Conservation (phyloP, 2,329 filamentous ascomycete genomes). For the Aspergillus melleus region DNA sequence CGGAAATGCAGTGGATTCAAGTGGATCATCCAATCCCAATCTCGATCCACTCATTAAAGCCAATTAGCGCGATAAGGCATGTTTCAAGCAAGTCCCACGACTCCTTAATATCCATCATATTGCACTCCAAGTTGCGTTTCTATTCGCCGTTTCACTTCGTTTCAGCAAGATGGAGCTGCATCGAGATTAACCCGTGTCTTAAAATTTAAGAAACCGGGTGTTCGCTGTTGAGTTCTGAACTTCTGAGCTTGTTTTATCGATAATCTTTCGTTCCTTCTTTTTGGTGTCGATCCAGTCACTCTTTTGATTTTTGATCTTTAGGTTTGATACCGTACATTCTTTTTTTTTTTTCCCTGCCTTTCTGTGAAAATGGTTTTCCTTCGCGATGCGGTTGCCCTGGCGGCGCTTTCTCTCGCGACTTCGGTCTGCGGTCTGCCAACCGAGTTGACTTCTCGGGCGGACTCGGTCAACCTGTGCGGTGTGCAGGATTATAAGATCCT, state of each 20-base stretch:
- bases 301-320: background rate
- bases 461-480: conserved; percentile 19
- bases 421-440: background rate
- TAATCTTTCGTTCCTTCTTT: background rate
- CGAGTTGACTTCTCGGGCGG: background rate
- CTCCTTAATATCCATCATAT: background rate
- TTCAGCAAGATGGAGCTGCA: background rate
- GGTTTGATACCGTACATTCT: background rate
- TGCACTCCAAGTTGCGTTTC: background rate
- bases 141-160: background rate
- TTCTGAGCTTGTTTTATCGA: background rate
- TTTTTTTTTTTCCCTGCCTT: background rate
- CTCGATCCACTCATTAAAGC: background rate
- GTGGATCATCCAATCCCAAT: background rate
- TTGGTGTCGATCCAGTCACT: background rate
- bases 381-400: conserved; percentile 1
- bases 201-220: background rate
- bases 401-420: background rate
- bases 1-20: background rate
- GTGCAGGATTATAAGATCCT: conserved; percentile 32
- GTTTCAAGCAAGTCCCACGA: background rate
- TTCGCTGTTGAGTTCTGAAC: background rate
- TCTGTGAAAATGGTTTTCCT: conserved; percentile 1
- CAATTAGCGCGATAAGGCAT: background rate
- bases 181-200: background rate